Percentiles rank a stretch among this genome's conserved stretches.
Evolutionary conservation across 1,284 basidiomycete species (phyloP).

Genomic region (Fomitopsis schrenkii): DNA sequence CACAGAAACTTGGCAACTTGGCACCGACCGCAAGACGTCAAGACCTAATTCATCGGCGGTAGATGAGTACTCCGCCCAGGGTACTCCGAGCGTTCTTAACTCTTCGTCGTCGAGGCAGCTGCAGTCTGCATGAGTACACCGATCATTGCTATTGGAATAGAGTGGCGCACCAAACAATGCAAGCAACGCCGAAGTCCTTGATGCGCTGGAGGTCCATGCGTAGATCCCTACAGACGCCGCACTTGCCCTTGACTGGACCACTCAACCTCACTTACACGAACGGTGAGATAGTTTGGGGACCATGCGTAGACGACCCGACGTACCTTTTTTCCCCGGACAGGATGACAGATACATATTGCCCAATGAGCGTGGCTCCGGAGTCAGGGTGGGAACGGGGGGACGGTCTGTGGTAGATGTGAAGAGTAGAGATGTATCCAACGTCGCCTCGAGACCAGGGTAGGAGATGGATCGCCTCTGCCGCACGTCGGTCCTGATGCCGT

Average conservation of each 20-base stretch:
- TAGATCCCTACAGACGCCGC: slow-evolving; percentile 83
- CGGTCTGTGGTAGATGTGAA: neutral
- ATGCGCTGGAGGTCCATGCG: slow-evolving; percentile 76
- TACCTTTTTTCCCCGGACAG: slow-evolving; percentile 94
- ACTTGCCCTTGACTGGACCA: slow-evolving; percentile 78
- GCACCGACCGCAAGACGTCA: slow-evolving; percentile 60
- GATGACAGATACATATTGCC: slow-evolving; percentile 92
- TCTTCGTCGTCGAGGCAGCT: slow-evolving; percentile 90
- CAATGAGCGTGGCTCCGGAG: slow-evolving; percentile 33
- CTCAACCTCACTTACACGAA: slow-evolving; percentile 64
- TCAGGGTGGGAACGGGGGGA: slow-evolving; percentile 6
- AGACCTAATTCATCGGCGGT: slow-evolving; percentile 65
- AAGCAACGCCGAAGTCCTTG: slow-evolving; percentile 71
- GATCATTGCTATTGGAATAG: neutral
- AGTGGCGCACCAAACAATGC: slow-evolving; percentile 72
- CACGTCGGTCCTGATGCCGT: too few species aligned
- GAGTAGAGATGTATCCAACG: neutral
- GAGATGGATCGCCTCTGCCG: neutral
- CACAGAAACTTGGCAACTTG: neutral
- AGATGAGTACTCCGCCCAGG: slow-evolving; percentile 75
- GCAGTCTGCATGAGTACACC: slow-evolving; percentile 1
- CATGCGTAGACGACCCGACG: neutral
- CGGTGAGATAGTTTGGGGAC: neutral
- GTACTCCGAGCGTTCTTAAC: slow-evolving; percentile 77
- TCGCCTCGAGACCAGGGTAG: neutral